Base-by-base conservation (phyloP, 306 rosid genomes). In the Cyclanthera cordifolia region DNA sequence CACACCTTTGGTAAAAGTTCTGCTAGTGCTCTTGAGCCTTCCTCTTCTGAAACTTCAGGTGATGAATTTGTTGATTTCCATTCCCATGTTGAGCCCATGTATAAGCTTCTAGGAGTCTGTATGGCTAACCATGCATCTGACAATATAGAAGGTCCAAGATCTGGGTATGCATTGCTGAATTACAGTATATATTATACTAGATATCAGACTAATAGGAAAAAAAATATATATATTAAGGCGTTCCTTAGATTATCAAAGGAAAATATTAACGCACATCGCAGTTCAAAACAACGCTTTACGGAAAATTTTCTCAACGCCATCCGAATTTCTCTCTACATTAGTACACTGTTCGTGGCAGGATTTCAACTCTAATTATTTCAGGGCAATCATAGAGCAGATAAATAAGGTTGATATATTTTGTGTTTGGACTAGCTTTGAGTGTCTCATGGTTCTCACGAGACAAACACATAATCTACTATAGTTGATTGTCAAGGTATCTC, bases 61-160 rank as follows among this genome's bases (percentile, higher is more conserved):
- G 89, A 84, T 13, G 96, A 84, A 69, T 87, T 87, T 70, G 57
- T 69, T 19, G 96, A 89, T 76, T 78, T 84, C 98, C 98, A 93
- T 53, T 93, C 94, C 98, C 95, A 93, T 16, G 96, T 89, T 8
- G 98, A 87, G 23, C 98, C 96, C 75, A 92, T 72, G 27, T 77
- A 70, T 75, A 89, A 61, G 74, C 80, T 80, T 0, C 79, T 85
- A 51, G 87, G 82, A 5, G 93, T 84, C 72, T 86, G 89, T 65
- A 89, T 79, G 5, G 98, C 80, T 32, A 92, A 81, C 98, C 96
- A 93, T 30, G 96, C 91, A 75, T 84, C 95, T 73, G 96, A 93
- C 70, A 89, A 60, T 80, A 93, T 86, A 0, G 94, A 89, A 4
- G 96, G 91, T 11, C 91, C 88, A 11, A 30, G 63, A 58, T 79